phyloP scores from a whole-genome alignment of 2,329 filamentous ascomycete species.

The Pseudofabraea citricarpa region DNA sequence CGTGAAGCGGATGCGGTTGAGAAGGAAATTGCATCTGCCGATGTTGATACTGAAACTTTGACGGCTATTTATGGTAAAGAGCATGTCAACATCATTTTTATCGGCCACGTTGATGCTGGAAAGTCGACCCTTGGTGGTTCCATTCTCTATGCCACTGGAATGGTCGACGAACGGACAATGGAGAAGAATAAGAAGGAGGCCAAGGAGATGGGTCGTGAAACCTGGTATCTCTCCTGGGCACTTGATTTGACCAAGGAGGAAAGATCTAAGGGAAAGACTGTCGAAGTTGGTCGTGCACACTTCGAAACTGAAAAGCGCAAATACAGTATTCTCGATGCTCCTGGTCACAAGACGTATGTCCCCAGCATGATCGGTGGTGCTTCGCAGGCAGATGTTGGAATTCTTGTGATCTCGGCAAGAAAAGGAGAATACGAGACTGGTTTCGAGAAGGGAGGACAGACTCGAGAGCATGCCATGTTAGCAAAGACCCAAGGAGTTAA shows the following conservation, averaged over 20 bases:
- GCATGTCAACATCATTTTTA: slow-evolving; percentile 91
- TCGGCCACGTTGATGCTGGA: slow-evolving; percentile 96
- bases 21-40: slow-evolving; percentile 57
- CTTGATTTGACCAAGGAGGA: slow-evolving; percentile 97
- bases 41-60: slow-evolving; percentile 79
- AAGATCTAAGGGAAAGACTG: slow-evolving; percentile 92
- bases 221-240: slow-evolving; percentile 98
- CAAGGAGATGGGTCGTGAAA: slow-evolving; percentile 93
- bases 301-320: slow-evolving; percentile 96
- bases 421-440: slow-evolving; percentile 99
- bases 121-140: slow-evolving; percentile 95
- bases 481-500: slow-evolving; percentile 98
- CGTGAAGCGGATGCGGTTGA: slow-evolving; percentile 79
- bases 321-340: slow-evolving; percentile 95
- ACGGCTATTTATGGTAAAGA: slow-evolving; percentile 96
- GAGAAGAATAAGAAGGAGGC: slow-evolving; percentile 98
- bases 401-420: slow-evolving; percentile 90
- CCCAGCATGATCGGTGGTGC: slow-evolving; percentile 97
- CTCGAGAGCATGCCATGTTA: slow-evolving; percentile 93
- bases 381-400: slow-evolving; percentile 88
- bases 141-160: slow-evolving; percentile 89
- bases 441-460: slow-evolving; percentile 95
- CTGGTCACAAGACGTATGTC: slow-evolving; percentile 96
- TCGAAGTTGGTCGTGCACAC: slow-evolving; percentile 92
- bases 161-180: slow-evolving; percentile 98